A percentile compares a stretch with the other conserved stretches of the same genome.
These are phyloP conservation scores for Dysphania ambrosioides DNA, from an alignment of 148 eudicot genomes.

Conservation along the genomic window DNA sequence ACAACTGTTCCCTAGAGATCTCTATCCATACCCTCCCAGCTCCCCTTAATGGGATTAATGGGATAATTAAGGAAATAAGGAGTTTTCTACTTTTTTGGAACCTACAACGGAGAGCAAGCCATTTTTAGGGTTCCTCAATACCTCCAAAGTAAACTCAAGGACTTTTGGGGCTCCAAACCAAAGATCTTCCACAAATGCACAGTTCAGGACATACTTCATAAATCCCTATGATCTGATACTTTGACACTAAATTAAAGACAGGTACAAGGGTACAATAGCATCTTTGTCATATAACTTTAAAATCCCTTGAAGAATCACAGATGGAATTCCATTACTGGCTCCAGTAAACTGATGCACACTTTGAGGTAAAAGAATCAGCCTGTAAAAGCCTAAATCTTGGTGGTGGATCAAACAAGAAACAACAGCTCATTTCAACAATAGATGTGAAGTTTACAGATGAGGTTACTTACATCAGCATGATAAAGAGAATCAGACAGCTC, in stretches of 20 bases:
- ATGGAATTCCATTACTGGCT: background rate
- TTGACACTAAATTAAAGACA: background rate
- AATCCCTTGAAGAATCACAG: background rate
- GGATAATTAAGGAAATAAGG: too few species aligned
- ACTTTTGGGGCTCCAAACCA: background rate
- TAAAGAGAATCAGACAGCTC: constrained; percentile 66
- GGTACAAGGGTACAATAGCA: background rate
- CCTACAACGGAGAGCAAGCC: background rate
- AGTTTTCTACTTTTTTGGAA: background rate
- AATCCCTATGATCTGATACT: background rate
- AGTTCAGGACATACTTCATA: background rate
- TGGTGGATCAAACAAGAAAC: background rate
- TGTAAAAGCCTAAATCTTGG: constrained; percentile 8
- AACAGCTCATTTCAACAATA: constrained; percentile 9
- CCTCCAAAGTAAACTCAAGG: background rate
- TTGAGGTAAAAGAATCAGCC: background rate
- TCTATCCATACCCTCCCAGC: background rate
- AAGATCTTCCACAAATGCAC: background rate
- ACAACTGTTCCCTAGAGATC: background rate
- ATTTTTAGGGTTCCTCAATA: background rate
- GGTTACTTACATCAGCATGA: constrained; percentile 70
- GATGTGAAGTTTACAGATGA: constrained; percentile 11
- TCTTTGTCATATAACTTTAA: background rate
- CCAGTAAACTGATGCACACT: background rate
- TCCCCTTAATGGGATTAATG: too few species aligned